A percentile compares a stretch with the other conserved stretches of the same genome.
phyloP scores from a whole-genome alignment of 495 filamentous ascomycete species.

The Parachaetomium inaequale region DNA sequence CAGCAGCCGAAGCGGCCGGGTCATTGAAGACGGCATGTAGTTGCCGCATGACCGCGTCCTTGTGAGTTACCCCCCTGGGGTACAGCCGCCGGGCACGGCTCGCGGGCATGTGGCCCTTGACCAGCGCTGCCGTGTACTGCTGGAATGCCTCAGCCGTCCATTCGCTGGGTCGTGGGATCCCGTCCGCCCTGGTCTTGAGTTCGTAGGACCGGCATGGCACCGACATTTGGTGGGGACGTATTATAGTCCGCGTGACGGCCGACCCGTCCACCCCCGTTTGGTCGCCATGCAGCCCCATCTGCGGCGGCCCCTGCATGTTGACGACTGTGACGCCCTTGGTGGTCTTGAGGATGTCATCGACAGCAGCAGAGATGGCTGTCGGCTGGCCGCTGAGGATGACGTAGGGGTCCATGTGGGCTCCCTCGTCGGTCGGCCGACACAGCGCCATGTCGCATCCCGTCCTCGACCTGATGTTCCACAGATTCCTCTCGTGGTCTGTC shows the following conservation, averaged over 20 bases:
- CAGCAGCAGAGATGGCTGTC: conserved; percentile 7
- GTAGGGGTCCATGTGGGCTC: background rate
- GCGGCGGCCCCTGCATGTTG: background rate
- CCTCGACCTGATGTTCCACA: conserved; percentile 25
- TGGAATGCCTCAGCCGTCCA: conserved; percentile 40
- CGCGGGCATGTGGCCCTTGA: conserved; percentile 26
- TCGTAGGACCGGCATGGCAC: background rate
- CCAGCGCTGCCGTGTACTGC: conserved; percentile 34
- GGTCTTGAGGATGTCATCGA: conserved; percentile 22
- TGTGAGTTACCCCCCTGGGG: conserved; percentile 22
- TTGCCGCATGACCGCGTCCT: conserved; percentile 27
- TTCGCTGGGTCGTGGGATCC: conserved; percentile 29
- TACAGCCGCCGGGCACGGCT: conserved; percentile 30
- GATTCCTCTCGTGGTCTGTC: conserved; percentile 3
- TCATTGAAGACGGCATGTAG: conserved; percentile 25
- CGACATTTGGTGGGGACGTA: background rate
- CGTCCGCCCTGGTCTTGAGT: conserved; percentile 13
- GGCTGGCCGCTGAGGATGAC: conserved; percentile 17
- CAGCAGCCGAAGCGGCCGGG: conserved; percentile 17
- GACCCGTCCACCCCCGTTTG: background rate
- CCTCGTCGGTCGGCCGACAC: background rate
- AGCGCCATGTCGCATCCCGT: conserved; percentile 18
- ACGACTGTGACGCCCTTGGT: conserved; percentile 12
- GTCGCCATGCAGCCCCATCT: background rate
- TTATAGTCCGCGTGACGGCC: background rate